A percentile compares a stretch with the other conserved stretches of the same genome.
Evolutionary conservation across 2,329 filamentous ascomycete genomes (phyloP).

Genomic region (Grosmannia huntii): DNA sequence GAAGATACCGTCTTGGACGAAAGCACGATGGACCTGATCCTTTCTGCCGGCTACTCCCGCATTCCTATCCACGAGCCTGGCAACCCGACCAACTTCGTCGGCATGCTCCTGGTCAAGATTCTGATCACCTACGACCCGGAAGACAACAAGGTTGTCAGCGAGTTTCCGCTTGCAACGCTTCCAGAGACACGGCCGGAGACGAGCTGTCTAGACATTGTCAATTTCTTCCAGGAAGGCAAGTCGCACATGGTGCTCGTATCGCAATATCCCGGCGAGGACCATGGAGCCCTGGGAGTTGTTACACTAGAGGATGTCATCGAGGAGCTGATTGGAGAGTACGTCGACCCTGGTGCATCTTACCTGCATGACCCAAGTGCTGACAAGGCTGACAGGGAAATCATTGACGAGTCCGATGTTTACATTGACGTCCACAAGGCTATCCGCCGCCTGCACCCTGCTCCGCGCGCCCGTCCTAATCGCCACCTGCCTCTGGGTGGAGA

Average conservation of each 20-base stretch:
- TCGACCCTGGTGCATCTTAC: neutral
- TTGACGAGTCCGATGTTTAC: slow-evolving; percentile 97
- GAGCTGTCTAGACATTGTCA: slow-evolving; percentile 95
- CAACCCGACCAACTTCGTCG: slow-evolving; percentile 78
- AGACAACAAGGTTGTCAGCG: slow-evolving; percentile 71
- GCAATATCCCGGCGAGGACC: slow-evolving; percentile 75
- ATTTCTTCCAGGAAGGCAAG: slow-evolving; percentile 99
- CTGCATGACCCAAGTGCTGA: neutral
- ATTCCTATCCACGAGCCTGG: slow-evolving; percentile 88
- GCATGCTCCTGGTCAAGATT: slow-evolving; percentile 97
- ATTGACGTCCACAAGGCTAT: slow-evolving; percentile 98
- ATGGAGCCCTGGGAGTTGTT: slow-evolving; percentile 83
- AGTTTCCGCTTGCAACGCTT: slow-evolving; percentile 85
- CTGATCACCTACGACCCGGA: slow-evolving; percentile 98
- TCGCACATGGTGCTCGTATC: slow-evolving; percentile 98
- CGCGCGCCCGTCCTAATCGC: slow-evolving; percentile 50
- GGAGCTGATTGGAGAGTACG: slow-evolving; percentile 92
- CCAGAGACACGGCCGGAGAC: slow-evolving; percentile 92
- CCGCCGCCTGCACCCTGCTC: slow-evolving; percentile 72
- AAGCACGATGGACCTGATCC: slow-evolving; percentile 83
- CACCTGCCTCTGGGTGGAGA: slow-evolving; percentile 17
- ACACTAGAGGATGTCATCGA: slow-evolving; percentile 98
- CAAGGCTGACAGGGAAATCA: slow-evolving; percentile 60
- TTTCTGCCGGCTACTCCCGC: slow-evolving; percentile 86
- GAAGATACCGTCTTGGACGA: slow-evolving; percentile 89